Base-by-base conservation (phyloP, 1,139 yeast genomes). In the Suhomyces bokatorum region DNA sequence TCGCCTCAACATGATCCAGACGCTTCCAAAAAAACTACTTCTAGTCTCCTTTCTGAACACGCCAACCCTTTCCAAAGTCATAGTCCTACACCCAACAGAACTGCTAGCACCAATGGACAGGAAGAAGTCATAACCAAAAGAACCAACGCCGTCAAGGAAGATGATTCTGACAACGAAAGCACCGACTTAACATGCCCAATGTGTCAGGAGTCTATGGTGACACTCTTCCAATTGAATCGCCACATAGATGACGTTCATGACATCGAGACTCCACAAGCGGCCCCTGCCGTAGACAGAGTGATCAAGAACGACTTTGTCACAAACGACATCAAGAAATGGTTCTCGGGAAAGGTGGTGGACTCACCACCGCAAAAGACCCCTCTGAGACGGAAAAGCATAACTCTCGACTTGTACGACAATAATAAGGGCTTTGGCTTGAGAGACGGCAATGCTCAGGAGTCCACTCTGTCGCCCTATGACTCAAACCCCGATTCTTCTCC, bases 201-300 rank as follows among this genome's bases (percentile, higher is more conserved):
- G 3, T 88, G 96, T 59, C 63, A 69, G 17, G 87, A 81, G 50
- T 49, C 67, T 1, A 82, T 85, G 85, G 64, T 78, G 7, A 73
- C 78, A 11, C 64, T 87, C 37, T 52, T 60, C 15, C 85, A 81
- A 49, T 68, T 88, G 49, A 87, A 87, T 59, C 73, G 75, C 37
- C 96, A 89, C 59, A 66, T 89, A 26, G 96, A 88, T 58, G 87
- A 78, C 47, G 76, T 64, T 4, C 97, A 88, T 60, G 44, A 48
- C 39, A 20, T 30, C 11, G 38, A 34, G 15, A 27, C 14, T 17
- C 13, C 40, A n/a, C 39, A 24, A 11, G 22, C 49, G 24, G 16
- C 42, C 17, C 35, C 40, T 17, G 43, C 49, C 45, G 32, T 13
- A 7, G 43, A 51, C 13, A 52, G 52, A 38, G 32, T 56, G 2